Evolutionary conservation across 371 early-diverging fungal species (phyloP).

Genomic region (Mortierella sp.): DNA sequence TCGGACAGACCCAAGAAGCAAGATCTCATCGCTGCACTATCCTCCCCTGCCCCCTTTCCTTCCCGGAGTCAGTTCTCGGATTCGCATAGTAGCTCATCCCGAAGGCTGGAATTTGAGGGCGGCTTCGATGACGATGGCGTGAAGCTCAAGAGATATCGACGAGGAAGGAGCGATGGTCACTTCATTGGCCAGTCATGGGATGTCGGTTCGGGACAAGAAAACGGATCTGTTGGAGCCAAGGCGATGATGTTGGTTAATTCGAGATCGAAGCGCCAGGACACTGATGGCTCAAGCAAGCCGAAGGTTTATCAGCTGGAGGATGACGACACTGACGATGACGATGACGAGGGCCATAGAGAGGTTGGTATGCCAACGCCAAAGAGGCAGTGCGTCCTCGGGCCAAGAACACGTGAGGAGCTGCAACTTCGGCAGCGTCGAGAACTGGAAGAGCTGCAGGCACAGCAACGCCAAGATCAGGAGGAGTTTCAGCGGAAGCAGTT

Average conservation of each 20-base stretch:
- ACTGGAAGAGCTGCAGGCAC: constrained; percentile 41
- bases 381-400: neutral
- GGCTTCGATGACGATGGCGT: constrained; percentile 23
- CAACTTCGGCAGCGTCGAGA: constrained; percentile 41
- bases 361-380: neutral
- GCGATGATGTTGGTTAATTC: neutral
- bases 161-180: constrained; percentile 22
- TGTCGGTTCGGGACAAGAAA: constrained; percentile 28
- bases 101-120: constrained; percentile 2
- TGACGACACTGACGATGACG: constrained; percentile 9
- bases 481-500: constrained; percentile 52
- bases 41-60: constrained; percentile 5
- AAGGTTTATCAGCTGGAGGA: constrained; percentile 4
- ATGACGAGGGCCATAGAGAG: neutral
- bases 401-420: constrained; percentile 29
- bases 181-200: constrained; percentile 55
- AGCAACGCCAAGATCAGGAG: constrained; percentile 44
- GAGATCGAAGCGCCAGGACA: neutral
- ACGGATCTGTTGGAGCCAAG: neutral
- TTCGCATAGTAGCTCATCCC: neutral
- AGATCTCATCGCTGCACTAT: constrained; percentile 26
- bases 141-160: constrained; percentile 18
- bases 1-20: constrained; percentile 43
- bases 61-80: constrained; percentile 8
- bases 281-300: neutral